Conservation (phyloP, 2,329 filamentous ascomycete genomes). For the Venturia aucupariae region DNA sequence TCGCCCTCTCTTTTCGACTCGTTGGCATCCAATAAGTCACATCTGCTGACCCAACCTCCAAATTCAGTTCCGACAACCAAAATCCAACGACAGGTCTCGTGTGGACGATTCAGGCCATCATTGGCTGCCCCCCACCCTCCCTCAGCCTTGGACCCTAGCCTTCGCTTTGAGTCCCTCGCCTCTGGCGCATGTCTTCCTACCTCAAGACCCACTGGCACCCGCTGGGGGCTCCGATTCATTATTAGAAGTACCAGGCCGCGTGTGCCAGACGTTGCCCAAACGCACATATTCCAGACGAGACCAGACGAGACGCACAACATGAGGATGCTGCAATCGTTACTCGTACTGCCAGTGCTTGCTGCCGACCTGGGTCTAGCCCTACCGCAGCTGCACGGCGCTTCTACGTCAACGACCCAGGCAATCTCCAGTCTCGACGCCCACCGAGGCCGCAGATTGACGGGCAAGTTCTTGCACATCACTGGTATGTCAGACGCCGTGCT, state of each 20-base stretch:
- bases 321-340: neutral
- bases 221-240: neutral
- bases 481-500: conserved; percentile 43
- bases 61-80: no score
- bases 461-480: conserved; percentile 80
- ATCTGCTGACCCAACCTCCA: no score
- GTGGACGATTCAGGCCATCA: neutral
- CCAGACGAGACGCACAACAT: neutral
- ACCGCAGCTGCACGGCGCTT: conserved; percentile 2
- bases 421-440: neutral
- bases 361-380: neutral
- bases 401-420: neutral
- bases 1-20: no score
- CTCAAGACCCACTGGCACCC: neutral
- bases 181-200: no score
- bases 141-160: neutral
- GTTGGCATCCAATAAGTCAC: no score
- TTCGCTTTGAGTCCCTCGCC: neutral
- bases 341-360: neutral
- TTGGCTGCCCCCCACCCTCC: neutral
- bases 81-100: no score
- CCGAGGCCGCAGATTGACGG: conserved; percentile 28
- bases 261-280: no score
- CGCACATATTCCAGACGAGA: no score
- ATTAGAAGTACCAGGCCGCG: neutral